phyloP scores from a whole-genome alignment of 1,284 basidiomycete genomes.

The Tylopilus sp. region DNA sequence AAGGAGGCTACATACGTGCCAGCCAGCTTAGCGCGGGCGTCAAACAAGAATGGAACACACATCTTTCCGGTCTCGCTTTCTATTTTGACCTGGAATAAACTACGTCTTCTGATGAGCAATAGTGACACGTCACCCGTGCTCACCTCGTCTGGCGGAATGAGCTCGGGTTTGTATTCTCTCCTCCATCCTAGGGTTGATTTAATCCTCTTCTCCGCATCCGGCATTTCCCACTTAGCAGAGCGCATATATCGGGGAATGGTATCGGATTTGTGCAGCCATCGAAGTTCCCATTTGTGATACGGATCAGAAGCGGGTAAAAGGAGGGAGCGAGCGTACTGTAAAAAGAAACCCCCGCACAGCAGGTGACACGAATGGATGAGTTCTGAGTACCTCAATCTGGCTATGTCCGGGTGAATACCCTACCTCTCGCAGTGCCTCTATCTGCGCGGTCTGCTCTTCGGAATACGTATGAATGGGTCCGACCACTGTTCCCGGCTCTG shows the following conservation, averaged over 20 bases:
- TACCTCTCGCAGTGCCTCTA: constrained; percentile 62
- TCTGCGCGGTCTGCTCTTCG: constrained; percentile 56
- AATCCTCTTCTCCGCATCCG: constrained; percentile 74
- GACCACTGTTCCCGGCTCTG: constrained; percentile 43
- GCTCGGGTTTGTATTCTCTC: constrained; percentile 75
- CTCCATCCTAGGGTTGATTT: constrained; percentile 79
- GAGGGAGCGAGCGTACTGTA: constrained; percentile 62
- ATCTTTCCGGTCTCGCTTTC: constrained; percentile 85
- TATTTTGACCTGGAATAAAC: constrained; percentile 48
- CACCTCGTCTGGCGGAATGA: constrained; percentile 75
- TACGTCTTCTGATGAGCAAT: constrained; percentile 1
- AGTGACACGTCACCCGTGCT: constrained; percentile 12
- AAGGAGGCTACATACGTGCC: constrained; percentile 59
- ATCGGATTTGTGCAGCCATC: constrained; percentile 71
- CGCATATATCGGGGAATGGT: constrained; percentile 80
- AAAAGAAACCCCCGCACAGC: neutral
- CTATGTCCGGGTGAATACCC: constrained; percentile 9
- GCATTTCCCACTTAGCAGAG: constrained; percentile 77
- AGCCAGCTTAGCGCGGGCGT: neutral
- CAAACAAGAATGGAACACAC: constrained; percentile 42
- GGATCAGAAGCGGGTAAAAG: constrained; percentile 62
- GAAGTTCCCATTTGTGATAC: constrained; percentile 71
- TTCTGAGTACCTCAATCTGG: constrained; percentile 1
- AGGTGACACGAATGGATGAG: neutral
- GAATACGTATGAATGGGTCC: constrained; percentile 60